Conservation (phyloP, 148 eudicot species). For the Euryodendron excelsum region DNA sequence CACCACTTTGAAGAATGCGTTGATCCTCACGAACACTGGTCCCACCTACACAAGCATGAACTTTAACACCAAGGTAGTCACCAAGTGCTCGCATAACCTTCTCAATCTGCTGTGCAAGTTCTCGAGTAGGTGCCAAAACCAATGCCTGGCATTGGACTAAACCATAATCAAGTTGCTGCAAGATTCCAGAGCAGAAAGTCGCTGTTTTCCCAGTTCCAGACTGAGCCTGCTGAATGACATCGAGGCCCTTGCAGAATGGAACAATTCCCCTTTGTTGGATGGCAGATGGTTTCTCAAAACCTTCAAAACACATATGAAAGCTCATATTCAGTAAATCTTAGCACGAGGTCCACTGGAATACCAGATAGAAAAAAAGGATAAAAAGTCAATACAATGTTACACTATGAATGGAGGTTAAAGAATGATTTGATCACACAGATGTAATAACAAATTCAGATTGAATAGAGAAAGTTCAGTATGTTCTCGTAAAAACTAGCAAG, state of each 20-base stretch:
- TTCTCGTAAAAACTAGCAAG: too few species aligned
- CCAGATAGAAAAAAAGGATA: neutral
- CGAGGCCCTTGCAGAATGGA: constrained; percentile 49
- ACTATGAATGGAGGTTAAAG: neutral
- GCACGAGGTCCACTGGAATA: neutral
- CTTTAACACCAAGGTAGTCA: constrained; percentile 49
- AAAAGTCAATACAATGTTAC: too few species aligned
- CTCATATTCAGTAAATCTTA: neutral
- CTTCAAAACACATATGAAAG: constrained; percentile 16
- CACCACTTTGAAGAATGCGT: constrained; percentile 43
- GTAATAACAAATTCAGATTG: neutral
- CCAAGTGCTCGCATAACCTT: constrained; percentile 56
- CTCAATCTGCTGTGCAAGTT: constrained; percentile 52
- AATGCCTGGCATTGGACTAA: constrained; percentile 46
- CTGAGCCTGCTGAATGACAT: constrained; percentile 53
- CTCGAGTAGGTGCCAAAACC: constrained; percentile 53
- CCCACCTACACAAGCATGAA: constrained; percentile 52
- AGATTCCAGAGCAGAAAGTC: constrained; percentile 48
- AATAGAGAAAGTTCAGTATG: too few species aligned
- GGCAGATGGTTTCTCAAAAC: constrained; percentile 53
- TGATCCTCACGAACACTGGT: constrained; percentile 51
- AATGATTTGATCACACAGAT: neutral
- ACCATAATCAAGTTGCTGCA: constrained; percentile 44
- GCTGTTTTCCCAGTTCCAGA: constrained; percentile 54
- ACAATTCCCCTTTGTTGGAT: constrained; percentile 54